Base-by-base conservation (phyloP, 106 monocot species). In the Dioscorea alata region DNA sequence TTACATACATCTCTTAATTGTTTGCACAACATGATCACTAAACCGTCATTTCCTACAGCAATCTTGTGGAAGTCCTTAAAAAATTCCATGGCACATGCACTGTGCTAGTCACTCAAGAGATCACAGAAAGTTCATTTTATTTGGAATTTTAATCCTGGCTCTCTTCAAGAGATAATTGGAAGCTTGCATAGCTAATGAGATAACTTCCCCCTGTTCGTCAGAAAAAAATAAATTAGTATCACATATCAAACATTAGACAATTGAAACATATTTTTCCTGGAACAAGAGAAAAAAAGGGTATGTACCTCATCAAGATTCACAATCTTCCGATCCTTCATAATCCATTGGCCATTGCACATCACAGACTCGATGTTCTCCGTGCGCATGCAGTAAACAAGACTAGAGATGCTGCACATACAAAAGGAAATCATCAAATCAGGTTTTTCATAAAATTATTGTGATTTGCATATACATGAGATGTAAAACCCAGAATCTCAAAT, bases 291-390 rank as follows among this genome's bases (percentile, higher is more conserved):
- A 28, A 28, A 28, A 1, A 28, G 31, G 10, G 19, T 1, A 57
- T 35, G 12, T 84, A 94, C 94, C 94, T 94, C 94, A 75, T 94
- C 73, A 23, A 94, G 12, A 23, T 68, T 80, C 69, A 82, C 21
- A 42, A 94, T 94, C 71, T 80, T 87, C 24, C 61, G 60, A 71
- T 94, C 78, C 77, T 78, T 86, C 94, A 94, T 82, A 62, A 94
- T 79, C 94, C 94, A 94, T 60, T 71, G 77, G 31, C 94, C 94
- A 66, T 94, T 85, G 82, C 94, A 94, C 86, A 94, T 90, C 18
- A 90, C 90, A 53, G 90, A 86, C 48, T 94, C 84, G 22, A 94
- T 87, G 64, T 94, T 94, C 61, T 94, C 94, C 7, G 80, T 90
- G 61, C 94, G 78, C 90, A 94, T 84, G 33, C 82, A 87, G 73